Conservation (phyloP, 202 grass and related monocot genomes). For the Setaria italica region DNA sequence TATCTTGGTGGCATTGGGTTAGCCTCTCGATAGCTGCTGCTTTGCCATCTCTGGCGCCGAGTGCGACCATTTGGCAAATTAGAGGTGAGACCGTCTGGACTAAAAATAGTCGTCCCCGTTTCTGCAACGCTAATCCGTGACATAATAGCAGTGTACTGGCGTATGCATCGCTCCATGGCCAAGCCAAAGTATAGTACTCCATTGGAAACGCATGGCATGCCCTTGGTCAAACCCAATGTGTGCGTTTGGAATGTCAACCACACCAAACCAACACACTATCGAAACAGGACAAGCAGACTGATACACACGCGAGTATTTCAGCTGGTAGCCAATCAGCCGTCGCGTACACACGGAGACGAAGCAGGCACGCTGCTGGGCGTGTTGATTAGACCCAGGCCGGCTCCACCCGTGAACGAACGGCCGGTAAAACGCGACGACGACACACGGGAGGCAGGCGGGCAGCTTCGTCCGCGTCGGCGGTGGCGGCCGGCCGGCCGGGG, state of each 20-base stretch:
- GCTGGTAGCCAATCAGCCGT: neutral
- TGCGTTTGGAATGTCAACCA: slow-evolving; percentile 37
- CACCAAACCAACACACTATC: slow-evolving; percentile 40
- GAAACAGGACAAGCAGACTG: neutral
- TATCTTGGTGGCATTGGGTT: slow-evolving; percentile 19
- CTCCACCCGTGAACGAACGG: slow-evolving; percentile 1
- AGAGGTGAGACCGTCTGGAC: neutral
- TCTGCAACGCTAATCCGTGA: neutral
- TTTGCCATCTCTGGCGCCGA: neutral
- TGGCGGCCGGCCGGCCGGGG: neutral
- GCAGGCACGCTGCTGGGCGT: too few species aligned
- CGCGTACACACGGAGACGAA: neutral
- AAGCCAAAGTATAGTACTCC: neutral
- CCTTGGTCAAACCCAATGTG: slow-evolving; percentile 40
- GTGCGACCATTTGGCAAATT: slow-evolving; percentile 22
- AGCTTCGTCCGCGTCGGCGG: slow-evolving; percentile 19
- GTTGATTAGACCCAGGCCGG: neutral
- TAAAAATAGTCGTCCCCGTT: neutral
- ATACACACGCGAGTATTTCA: neutral
- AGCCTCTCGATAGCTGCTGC: neutral
- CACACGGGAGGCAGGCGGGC: neutral
- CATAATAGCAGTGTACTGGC: neutral
- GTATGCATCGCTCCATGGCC: neutral
- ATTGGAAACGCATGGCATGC: neutral
- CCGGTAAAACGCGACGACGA: slow-evolving; percentile 20